Base-by-base conservation (phyloP, 306 rosid genomes). In the Pyrus pyrifolia region DNA sequence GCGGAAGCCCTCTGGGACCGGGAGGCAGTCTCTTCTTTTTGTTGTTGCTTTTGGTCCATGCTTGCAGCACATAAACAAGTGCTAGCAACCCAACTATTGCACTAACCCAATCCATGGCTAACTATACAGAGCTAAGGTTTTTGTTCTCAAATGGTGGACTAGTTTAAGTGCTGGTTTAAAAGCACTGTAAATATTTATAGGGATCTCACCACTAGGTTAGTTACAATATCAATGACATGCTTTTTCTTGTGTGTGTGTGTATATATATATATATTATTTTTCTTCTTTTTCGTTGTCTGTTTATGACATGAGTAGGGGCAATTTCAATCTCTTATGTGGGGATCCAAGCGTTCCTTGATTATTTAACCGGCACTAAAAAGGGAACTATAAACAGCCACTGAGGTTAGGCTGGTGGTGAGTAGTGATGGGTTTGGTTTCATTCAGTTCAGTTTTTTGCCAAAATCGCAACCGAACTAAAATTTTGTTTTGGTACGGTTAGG, bases 1-100 rank as follows among this genome's bases (percentile, higher is more conserved):
- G 64, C 2, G 93, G 96, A 4, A 87, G 74, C 27, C 97, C 96
- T 70, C 18, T 90, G 2, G 96, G 96, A 80, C 97, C 96, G 3
- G 92, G 93, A 61, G 97, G 96, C 65, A 88, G 73, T 45, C 46
- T 84, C 27, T 62, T 85, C n/a, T 52, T 29, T 22, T 77, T 88
- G 8, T 49, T 80, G 2, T 8, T 77, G 82, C 27, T 75, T 82
- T 65, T 70, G 79, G 76, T 73, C 78, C 85, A 62, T 30, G 71
- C 40, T 30, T 15, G 74, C 2, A 84, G 81, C 42, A 88, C 13
- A 76, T 2, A 82, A 75, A 79, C 52, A 55, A 91, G 68, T 68
- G 69, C 78, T 70, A 78, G 22, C 15, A 88, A 42, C 27, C 80
- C 60, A 68, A 80, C 6, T n/a, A 71, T 58, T 10, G 83, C 60